phyloP scores from a whole-genome alignment of 306 rosid genomes.

The Luffa aegyptiaca region DNA sequence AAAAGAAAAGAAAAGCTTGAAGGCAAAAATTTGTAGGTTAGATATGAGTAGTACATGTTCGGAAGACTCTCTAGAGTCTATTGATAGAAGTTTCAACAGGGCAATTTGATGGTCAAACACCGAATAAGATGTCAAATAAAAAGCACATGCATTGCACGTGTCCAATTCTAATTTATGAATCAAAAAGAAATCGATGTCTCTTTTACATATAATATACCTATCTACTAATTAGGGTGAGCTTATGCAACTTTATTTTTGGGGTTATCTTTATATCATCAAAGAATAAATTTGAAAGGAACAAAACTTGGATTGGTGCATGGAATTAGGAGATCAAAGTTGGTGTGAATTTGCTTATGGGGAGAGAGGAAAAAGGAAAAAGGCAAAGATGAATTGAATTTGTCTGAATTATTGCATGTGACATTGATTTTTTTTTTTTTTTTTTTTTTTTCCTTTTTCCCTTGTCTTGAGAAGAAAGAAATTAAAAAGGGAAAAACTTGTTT shows the following conservation, averaged over 20 bases:
- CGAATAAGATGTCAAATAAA: slow-evolving; percentile 6
- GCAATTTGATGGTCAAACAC: neutral
- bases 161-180: neutral
- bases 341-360: neutral
- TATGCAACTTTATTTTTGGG: neutral
- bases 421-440: neutral
- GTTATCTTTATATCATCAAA: slow-evolving; percentile 8
- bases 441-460: neutral
- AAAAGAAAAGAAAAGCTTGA: neutral
- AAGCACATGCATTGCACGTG: neutral
- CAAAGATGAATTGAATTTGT: neutral
- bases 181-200: neutral
- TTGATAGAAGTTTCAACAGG: neutral
- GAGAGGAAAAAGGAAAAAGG: neutral
- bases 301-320: slow-evolving; percentile 11
- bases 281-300: slow-evolving; percentile 7
- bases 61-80: neutral
- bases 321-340: slow-evolving; percentile 6
- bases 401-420: neutral
- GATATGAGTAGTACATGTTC: neutral
- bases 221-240: slow-evolving; percentile 4
- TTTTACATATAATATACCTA: neutral
- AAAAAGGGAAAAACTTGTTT: neutral
- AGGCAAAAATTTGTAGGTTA: neutral
- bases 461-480: neutral